phyloP scores from a whole-genome alignment of 495 filamentous ascomycete species.

The Polyplosphaeria fusca region DNA sequence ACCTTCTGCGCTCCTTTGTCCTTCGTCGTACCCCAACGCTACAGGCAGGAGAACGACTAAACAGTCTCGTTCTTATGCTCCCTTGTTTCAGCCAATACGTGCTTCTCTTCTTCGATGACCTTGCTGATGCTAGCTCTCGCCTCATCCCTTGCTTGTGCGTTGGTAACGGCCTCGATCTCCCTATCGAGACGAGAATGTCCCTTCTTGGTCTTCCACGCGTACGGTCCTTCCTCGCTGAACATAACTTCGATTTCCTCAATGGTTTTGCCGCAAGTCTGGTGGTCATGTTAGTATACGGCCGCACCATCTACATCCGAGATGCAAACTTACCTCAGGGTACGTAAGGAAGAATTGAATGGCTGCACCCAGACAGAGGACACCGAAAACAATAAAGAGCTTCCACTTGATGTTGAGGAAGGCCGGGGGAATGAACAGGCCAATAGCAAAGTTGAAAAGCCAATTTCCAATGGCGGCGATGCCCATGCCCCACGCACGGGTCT shows the following conservation, averaged over 20 bases:
- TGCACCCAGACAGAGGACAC: conserved; percentile 62
- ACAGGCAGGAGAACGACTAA: no score
- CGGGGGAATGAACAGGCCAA: conserved; percentile 68
- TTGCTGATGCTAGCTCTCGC: conserved; percentile 18
- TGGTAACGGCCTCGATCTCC: conserved; percentile 29
- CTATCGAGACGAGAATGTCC: conserved; percentile 42
- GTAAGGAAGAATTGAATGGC: conserved; percentile 63
- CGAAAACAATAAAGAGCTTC: conserved; percentile 73
- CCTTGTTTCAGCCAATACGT: not conserved
- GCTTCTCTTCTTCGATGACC: conserved; percentile 20
- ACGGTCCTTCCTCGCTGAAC: conserved; percentile 55
- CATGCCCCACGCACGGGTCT: conserved; percentile 71
- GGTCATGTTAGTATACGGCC: not conserved
- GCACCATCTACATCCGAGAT: not conserved
- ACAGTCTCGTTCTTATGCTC: no score
- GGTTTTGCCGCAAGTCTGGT: conserved; percentile 58
- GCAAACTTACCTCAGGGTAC: conserved; percentile 56
- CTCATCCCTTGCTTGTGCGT: conserved; percentile 25
- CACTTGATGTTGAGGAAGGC: conserved; percentile 70
- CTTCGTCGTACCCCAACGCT: no score
- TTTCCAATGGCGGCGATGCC: conserved; percentile 64
- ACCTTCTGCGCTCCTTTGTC: no score
- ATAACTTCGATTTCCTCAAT: conserved; percentile 68
- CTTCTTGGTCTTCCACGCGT: conserved; percentile 59
- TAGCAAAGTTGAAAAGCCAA: conserved; percentile 72